phyloP scores from a whole-genome alignment of 495 filamentous ascomycete species.

The Aeminium ludgeri region DNA sequence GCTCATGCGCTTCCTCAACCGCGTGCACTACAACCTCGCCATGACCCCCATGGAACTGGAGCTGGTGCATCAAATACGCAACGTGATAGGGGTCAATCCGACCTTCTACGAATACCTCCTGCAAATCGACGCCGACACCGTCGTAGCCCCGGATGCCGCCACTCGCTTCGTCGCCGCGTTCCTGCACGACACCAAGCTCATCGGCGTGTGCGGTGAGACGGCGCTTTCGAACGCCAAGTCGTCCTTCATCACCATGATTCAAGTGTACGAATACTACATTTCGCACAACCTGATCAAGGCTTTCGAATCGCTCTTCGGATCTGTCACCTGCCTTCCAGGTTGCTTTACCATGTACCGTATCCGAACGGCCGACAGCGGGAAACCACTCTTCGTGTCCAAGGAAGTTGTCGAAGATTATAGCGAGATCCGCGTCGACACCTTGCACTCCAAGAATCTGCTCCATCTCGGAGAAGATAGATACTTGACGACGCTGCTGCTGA shows the following conservation, averaged over 20 bases:
- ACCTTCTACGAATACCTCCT: conserved; percentile 96
- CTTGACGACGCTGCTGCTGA: conserved; percentile 84
- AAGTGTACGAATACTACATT: conserved; percentile 99
- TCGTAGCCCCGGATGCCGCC: conserved; percentile 78
- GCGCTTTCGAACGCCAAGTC: conserved; percentile 81
- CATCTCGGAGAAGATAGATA: conserved; percentile 94
- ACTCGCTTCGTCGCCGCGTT: conserved; percentile 87
- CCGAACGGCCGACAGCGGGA: conserved; percentile 79
- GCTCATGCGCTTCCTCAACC: conserved; percentile 95
- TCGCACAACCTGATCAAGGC: conserved; percentile 96
- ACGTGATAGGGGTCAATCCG: conserved; percentile 96
- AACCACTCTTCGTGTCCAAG: conserved; percentile 85
- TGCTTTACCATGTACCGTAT: conserved; percentile 99
- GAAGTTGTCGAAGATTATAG: conserved; percentile 76
- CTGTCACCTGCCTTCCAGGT: conserved; percentile 91
- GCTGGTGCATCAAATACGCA: conserved; percentile 97
- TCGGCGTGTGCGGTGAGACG: conserved; percentile 90
- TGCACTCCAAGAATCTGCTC: conserved; percentile 97
- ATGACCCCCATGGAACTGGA: conserved; percentile 97
- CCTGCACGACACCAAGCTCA: conserved; percentile 76
- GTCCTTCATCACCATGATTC: conserved; percentile 93
- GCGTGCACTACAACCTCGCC: conserved; percentile 85
- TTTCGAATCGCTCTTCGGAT: conserved; percentile 96
- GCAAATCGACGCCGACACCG: conserved; percentile 93
- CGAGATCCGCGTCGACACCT: conserved; percentile 86